Evolutionary conservation across 345 rosid genomes (phyloP), one percentile per base, ranked within the genome.

Genomic region (Laguncularia racemosa): DNA sequence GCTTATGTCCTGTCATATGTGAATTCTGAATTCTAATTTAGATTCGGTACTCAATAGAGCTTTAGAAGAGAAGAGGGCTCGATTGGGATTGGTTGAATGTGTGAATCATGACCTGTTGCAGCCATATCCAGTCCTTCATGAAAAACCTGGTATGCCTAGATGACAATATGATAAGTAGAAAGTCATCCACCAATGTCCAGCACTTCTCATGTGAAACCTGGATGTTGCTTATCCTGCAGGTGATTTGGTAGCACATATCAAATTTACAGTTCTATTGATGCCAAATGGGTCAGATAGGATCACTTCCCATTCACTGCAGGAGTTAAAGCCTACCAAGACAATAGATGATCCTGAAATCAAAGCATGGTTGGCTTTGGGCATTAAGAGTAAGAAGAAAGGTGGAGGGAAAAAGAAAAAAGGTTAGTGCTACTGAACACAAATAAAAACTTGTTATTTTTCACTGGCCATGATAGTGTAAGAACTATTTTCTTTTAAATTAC

Each of bases 371-470:
- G 87, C 99, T 53, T 72, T 95, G 81, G 95, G 89, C 45, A 79
- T 80, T 44, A 95, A 88, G 67, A 83, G 91, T 55, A 95, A 95
- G 83, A 95, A 88, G 80, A 87, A 82, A 45, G 96, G 96, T 61
- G 99, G 97, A 56, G 99, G 97, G 63, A 90, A 87, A 83, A 95
- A 88, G 83, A 95, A 95, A 86, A 95, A 95, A 84, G 99, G 96
- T 85, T 67, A 61, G 11, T 13, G 3, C 54, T 12, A 19, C 3
- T 18, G 20, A 3, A 51, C 26, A 53, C 13, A 17, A 53, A 23
- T 6, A 12, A 18, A 52, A 14, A 6, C 16, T 6, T 52, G 8
- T 19, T 15, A 12, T 12, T 19, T 33, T 33, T 33, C 40, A 33
- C 40, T 33, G 40, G 11, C 40, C 20, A 1, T 53, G 4, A 20